Evolutionary conservation across 2,329 filamentous ascomycete species (phyloP).

Genomic region (Penicillium sclerotiorum): DNA sequence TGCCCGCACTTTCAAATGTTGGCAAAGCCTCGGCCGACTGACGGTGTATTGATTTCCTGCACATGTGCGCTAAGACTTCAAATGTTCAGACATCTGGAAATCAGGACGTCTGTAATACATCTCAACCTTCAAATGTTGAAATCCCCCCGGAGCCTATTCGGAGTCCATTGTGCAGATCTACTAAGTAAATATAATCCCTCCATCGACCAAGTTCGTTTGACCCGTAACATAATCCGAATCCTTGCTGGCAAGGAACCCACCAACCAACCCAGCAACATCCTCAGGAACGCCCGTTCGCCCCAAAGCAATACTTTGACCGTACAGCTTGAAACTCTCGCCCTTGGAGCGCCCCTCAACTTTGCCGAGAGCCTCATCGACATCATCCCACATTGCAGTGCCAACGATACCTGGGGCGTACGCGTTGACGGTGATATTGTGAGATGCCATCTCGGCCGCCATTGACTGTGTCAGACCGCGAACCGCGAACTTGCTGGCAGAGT

Average conservation of each 20-base stretch:
- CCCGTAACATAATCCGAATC: constrained; percentile 68
- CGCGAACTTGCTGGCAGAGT: constrained; percentile 67
- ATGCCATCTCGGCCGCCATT: constrained; percentile 67
- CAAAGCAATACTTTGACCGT: background rate
- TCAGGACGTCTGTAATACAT: too few species aligned
- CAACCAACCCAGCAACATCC: constrained; percentile 66
- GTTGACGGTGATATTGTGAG: constrained; percentile 58
- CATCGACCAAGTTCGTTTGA: constrained; percentile 65
- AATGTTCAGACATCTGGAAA: too few species aligned
- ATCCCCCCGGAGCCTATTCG: too few species aligned
- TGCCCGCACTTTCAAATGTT: too few species aligned
- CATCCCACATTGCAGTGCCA: constrained; percentile 41
- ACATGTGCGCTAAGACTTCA: too few species aligned
- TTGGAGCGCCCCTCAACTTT: background rate
- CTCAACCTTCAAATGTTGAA: too few species aligned
- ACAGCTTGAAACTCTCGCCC: background rate
- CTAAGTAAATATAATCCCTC: constrained; percentile 26
- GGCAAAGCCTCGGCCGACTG: too few species aligned
- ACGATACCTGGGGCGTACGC: constrained; percentile 57
- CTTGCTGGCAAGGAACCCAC: constrained; percentile 57
- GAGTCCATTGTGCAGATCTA: too few species aligned
- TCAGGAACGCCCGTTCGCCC: constrained; percentile 48
- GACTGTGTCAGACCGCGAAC: constrained; percentile 67
- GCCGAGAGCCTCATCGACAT: constrained; percentile 59
- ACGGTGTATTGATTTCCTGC: too few species aligned